Base-by-base conservation (phyloP, 2,329 filamentous ascomycete species). In the Geosmithia morbida region DNA sequence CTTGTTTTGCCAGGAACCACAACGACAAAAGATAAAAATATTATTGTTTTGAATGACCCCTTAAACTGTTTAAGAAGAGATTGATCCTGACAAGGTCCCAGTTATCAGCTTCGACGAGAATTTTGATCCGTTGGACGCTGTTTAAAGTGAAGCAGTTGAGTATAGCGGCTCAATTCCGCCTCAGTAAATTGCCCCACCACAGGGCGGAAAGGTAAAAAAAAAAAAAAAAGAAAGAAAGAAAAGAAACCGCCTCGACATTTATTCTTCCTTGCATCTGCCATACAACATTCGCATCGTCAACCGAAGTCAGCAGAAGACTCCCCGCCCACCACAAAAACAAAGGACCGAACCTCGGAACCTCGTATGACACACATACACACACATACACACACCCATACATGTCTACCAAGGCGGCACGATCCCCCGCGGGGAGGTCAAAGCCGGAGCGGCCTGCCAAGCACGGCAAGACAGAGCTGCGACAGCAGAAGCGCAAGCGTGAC, bases 401-500 rank as follows among this genome's bases (percentile, higher is more conserved):
- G 33, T 37, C 33, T 37, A 37, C 6, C 10, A 37, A 37, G 11
- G 33, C 33, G 33, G 33, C 33, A 37, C 33, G 33, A 13, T 37
- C 33, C 33, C 33, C 33, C 11, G 33, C 33, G 33, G 33, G 33
- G 33, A 13, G 33, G 6, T 45, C 43, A n/a, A 45, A 45, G 43
- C 13, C 26, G 14, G 18, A 20, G 2, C 17, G 13, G 3, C 19
- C 41, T 22, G 40, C 40, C 13, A 63, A 57, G 48, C 56, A 56
- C 26, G 56, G 54, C 5, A 63, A 59, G 6, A 58, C 57, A 1
- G 62, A 66, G 33, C 48, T 56, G 18, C 57, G 63, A 2, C 59
- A 63, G 40, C 57, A 64, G 48, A 66, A 66, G 51, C 53, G 64
- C 20, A 66, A 66, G 57, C 56, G 61, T 41, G 61, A 64, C 8